Evolutionary conservation across 169 alveolate species (phyloP), one percentile per base, ranked within the genome.

Genomic region (Plasmodium knowlesi): DNA sequence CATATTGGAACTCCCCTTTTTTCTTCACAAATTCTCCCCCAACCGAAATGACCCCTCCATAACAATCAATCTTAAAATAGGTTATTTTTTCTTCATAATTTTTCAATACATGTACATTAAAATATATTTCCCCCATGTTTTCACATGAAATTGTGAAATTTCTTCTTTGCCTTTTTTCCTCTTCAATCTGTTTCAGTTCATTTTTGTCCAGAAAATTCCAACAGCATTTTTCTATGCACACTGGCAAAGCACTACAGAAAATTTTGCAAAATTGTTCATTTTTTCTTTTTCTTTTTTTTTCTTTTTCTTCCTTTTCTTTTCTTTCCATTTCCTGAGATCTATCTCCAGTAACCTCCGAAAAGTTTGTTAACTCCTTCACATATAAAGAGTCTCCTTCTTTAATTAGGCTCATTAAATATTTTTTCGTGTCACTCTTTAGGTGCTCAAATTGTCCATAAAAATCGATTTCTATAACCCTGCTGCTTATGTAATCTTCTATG

Each of bases 131-230:
- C 72, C 82, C 82, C 94, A 88, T 78, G 82, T 57, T 88, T 88
- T 78, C 82, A 61, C 50, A 78, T 50, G 82, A 88, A 30, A 79
- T 61, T 16, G 34, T 57, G 73, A 79, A 54, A 32, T 88, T 79
- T 53, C 84, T 72, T 88, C 81, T 79, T 88, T n/a, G 79, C 67
- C 84, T 72, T 88, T 88, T 79, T 88, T n/a, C 82, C 34, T 88
- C 90, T 79, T 88, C 82, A 19, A 88, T 88, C 72, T 25, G 19
- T 57, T 61, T 57, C 67, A 78, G 25, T 39, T 88, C 90, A 61
- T 61, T 41, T 9, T 25, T 22, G 71, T 88, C 94, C 10, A 88
- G 74, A 88, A 57, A 88, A 12, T 39, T n/a, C 70, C 4, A 39
- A 57, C 54, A 22, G 30, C 39, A 25, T 37, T 85, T 76, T 74